Evolutionary conservation across 179 eudicot genomes (phyloP).

Genomic region (Carnegiea gigantea): DNA sequence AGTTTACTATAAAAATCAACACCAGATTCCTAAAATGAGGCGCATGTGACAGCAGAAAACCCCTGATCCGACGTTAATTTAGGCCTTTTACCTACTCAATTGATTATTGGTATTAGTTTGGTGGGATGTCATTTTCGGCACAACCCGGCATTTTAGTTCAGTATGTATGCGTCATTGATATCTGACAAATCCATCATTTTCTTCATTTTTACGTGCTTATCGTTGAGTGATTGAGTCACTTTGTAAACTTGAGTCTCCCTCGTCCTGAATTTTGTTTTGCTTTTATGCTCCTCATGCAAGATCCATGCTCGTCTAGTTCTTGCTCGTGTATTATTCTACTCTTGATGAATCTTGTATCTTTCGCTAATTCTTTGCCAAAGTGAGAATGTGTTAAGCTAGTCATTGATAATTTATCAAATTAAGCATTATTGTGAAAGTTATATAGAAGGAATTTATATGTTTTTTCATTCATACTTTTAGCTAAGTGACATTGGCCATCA

Average conservation of each 20-base stretch:
- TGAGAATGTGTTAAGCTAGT: too few relatives aligned
- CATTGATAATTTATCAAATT: too few relatives aligned
- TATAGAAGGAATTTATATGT: too few relatives aligned
- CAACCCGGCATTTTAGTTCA: conserved; percentile 1
- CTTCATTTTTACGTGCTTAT: not conserved
- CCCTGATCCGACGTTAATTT: not conserved
- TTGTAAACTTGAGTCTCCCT: not conserved
- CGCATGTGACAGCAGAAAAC: not conserved
- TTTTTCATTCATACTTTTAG: too few relatives aligned
- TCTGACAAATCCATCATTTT: not conserved
- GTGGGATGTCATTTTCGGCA: not conserved
- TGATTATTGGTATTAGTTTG: not conserved
- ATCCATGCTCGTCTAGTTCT: not conserved
- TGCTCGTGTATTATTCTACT: not conserved
- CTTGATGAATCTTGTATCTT: too few relatives aligned
- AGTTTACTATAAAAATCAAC: not conserved
- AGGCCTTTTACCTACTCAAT: not conserved
- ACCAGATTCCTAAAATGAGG: not conserved
- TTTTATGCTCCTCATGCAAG: not conserved
- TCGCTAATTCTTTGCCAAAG: too few relatives aligned
- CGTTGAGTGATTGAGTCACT: not conserved
- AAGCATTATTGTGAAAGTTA: too few relatives aligned
- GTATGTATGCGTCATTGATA: not conserved
- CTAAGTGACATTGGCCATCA: too few relatives aligned
- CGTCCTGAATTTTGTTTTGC: not conserved